A percentile compares a stretch with the other conserved stretches of the same genome.
Evolutionary conservation across 257 asterid species (phyloP).

Genomic region (Solanum appendiculatum): DNA sequence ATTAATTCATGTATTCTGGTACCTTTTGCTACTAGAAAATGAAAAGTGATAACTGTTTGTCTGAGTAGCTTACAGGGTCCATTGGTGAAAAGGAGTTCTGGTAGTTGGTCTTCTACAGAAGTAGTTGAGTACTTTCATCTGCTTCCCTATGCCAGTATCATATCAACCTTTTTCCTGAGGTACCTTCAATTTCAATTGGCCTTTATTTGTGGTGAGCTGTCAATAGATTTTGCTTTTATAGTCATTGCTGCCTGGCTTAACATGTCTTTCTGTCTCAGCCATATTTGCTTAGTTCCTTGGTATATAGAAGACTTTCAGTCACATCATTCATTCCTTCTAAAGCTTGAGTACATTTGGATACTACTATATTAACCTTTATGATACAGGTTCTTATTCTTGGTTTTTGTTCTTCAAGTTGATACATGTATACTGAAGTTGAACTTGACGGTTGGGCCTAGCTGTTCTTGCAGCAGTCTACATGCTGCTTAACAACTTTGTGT

Average conservation of each 20-base stretch:
- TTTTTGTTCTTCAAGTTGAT: background rate
- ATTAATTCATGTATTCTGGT: background rate
- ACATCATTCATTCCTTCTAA: background rate
- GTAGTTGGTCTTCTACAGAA: constrained; percentile 29
- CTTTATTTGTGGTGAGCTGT: background rate
- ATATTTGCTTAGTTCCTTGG: background rate
- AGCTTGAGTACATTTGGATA: background rate
- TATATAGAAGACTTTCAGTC: background rate
- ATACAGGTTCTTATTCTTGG: background rate
- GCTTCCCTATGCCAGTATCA: constrained; percentile 53
- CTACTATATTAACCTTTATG: background rate
- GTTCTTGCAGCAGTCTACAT: background rate
- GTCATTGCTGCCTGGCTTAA: background rate
- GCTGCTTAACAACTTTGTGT: background rate
- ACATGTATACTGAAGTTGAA: background rate
- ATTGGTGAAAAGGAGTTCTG: constrained; percentile 17
- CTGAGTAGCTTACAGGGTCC: constrained; percentile 56
- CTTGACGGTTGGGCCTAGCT: background rate
- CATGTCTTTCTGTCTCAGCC: background rate
- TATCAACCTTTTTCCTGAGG: constrained; percentile 48
- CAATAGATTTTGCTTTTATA: background rate
- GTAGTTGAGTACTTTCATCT: constrained; percentile 33
- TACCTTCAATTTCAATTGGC: constrained; percentile 5
- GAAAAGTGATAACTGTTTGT: background rate
- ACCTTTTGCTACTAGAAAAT: background rate